These are phyloP conservation scores for Pseudocercospora cruenta DNA, from an alignment of 2,329 filamentous ascomycete genomes.

Conservation along the genomic window DNA sequence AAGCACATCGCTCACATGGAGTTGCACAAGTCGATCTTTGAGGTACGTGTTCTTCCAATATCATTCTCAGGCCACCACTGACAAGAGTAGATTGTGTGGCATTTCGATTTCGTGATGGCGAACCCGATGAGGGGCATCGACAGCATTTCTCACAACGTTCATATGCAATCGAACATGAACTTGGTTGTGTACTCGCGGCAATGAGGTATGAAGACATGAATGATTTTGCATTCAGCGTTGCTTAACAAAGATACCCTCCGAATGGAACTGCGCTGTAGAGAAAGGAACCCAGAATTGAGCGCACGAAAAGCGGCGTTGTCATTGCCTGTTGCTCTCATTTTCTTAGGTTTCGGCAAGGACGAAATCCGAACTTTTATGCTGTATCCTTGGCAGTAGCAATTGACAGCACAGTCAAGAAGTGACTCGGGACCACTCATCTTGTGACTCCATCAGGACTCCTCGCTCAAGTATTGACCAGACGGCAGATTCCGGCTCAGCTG, in stretches of 20 bases:
- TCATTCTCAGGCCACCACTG: background rate
- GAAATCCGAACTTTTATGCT: too few relatives aligned
- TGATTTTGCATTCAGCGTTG: background rate
- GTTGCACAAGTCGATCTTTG: constrained; percentile 53
- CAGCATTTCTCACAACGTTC: constrained; percentile 22
- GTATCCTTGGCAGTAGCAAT: too few relatives aligned
- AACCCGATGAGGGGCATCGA: constrained; percentile 28
- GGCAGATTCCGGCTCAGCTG: too few relatives aligned
- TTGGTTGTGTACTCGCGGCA: constrained; percentile 14
- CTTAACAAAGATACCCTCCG: background rate
- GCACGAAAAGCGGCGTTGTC: background rate
- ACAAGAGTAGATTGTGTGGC: constrained; percentile 23
- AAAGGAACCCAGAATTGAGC: background rate
- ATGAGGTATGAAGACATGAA: background rate
- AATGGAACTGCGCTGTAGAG: background rate
- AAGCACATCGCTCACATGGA: constrained; percentile 55
- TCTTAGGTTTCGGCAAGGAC: background rate
- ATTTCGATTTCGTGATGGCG: constrained; percentile 28
- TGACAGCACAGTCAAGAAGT: too few relatives aligned
- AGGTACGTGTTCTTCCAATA: constrained; percentile 42
- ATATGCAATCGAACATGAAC: constrained; percentile 27
- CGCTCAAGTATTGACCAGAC: too few relatives aligned
- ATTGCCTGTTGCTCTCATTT: background rate
- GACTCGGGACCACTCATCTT: too few relatives aligned
- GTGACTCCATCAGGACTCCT: too few relatives aligned